Base-by-base conservation (phyloP, 2,329 filamentous ascomycete genomes). In the Aspergillus sp. region DNA sequence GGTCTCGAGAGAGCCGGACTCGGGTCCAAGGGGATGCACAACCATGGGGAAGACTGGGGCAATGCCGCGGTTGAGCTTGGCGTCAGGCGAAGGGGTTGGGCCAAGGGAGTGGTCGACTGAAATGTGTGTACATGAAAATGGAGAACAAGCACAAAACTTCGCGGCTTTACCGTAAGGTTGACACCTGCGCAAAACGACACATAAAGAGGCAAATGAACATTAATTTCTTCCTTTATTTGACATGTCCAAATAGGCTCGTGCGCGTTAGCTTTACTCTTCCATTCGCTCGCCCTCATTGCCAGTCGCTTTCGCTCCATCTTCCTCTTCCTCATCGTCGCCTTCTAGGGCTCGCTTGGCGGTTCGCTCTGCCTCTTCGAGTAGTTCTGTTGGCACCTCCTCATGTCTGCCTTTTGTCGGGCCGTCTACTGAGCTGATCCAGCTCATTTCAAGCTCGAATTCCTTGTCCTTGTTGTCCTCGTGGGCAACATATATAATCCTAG, bases 391-490 rank as follows among this genome's bases (percentile, higher is more conserved):
- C 58, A 99, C 95, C 77, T 96, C 91, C 77, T 93, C 84, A 73
- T 99, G 95, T 69, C 88, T 86, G 62, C 95, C 95, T 80, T 96
- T 93, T 62, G 93, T 98, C 37, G 93, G 92, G 5, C 93, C 93
- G 64, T 90, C 86, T 48, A 87, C 77, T 53, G 84, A 86, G 77
- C 92, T 97, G 75, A 98, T 90, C 95, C 95, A 99, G 59, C 91
- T 96, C 92, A 99, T 96, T 82, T 99, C 95, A 59, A 99, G 83
- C 86, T 99, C 95, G 71, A 98, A 99, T 65, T 98, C 95, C 83
- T 99, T 99, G 80, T 98, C 95, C 82, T 98, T 98, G 83, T 93
- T 98, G 77, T 99, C 95, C 76, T 98, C 95, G 74, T 99, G 95
- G 49, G 93, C 93, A 60, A 96, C 86, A 75, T 97, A 96, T 78